These are phyloP conservation scores for Skeletonema menzelii DNA, from an alignment of 108 stramenopile genomes.

Conservation along the genomic window DNA sequence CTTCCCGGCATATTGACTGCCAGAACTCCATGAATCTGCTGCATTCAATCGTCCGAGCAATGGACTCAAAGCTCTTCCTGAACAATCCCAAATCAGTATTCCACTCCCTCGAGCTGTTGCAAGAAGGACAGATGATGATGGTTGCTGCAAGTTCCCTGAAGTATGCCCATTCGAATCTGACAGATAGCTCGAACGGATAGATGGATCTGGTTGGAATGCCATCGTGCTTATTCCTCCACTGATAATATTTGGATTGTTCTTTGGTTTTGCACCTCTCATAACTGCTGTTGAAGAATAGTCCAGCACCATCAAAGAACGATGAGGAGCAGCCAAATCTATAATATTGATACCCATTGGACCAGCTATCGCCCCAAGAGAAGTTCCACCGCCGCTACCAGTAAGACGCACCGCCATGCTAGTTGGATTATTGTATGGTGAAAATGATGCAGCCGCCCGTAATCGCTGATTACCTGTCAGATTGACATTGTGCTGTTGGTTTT, in stretches of 20 bases:
- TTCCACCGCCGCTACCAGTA: background rate
- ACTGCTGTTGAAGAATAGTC: slow-evolving; percentile 22
- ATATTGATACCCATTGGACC: slow-evolving; percentile 36
- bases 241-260: background rate
- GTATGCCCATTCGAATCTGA: background rate
- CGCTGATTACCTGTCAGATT: slow-evolving; percentile 7
- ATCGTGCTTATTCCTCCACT: slow-evolving; percentile 25
- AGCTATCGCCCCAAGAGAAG: slow-evolving; percentile 29
- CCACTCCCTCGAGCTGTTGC: slow-evolving; percentile 74
- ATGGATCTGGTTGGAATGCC: slow-evolving; percentile 30
- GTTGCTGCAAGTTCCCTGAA: background rate
- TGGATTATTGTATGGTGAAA: slow-evolving; percentile 19
- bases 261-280: background rate
- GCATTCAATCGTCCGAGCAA: slow-evolving; percentile 62
- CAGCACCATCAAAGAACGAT: slow-evolving; percentile 28
- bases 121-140: slow-evolving; percentile 42
- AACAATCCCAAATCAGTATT: slow-evolving; percentile 77
- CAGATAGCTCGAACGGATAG: background rate
- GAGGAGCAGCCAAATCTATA: slow-evolving; percentile 20
- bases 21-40: slow-evolving; percentile 10
- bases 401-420: slow-evolving; percentile 24
- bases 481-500: background rate
- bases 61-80: slow-evolving; percentile 70
- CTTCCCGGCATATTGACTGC: background rate
- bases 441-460: slow-evolving; percentile 7